phyloP scores from a whole-genome alignment of 2,329 filamentous ascomycete species.

The Cytospora piceae region DNA sequence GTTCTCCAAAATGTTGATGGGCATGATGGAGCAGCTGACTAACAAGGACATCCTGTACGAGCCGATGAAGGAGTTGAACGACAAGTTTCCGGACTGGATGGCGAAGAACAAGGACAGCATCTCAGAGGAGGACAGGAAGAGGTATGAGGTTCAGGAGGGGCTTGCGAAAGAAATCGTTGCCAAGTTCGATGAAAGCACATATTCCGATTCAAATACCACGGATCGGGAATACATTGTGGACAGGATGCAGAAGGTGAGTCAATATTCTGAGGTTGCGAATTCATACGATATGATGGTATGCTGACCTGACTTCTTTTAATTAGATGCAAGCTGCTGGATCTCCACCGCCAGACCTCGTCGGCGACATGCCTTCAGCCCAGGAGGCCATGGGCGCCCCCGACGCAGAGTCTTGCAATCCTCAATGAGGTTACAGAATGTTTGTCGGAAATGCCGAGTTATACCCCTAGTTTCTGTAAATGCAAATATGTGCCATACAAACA shows the following conservation, averaged over 20 bases:
- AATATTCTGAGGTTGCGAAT: background rate
- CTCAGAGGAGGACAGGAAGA: conserved; percentile 71
- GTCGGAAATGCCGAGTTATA: conserved; percentile 17
- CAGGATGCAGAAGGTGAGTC: conserved; percentile 89
- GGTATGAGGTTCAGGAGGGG: conserved; percentile 79
- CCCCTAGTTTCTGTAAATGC: conserved; percentile 32
- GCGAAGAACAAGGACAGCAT: conserved; percentile 71
- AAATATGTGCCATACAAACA: conserved; percentile 23
- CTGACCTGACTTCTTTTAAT: conserved; percentile 30
- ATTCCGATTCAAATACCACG: conserved; percentile 77
- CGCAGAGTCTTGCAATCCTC: conserved; percentile 62
- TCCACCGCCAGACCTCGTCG: conserved; percentile 87
- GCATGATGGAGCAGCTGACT: conserved; percentile 98
- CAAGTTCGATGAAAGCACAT: conserved; percentile 83
- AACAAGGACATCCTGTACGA: conserved; percentile 98
- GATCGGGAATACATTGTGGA: conserved; percentile 95
- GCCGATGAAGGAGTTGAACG: conserved; percentile 95
- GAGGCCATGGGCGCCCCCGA: conserved; percentile 67
- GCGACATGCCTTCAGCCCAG: conserved; percentile 83
- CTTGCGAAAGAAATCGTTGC: conserved; percentile 84
- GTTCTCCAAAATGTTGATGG: conserved; percentile 91
- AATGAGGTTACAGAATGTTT: conserved; percentile 45
- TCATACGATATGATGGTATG: background rate
- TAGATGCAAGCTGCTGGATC: conserved; percentile 97
- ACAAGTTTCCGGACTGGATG: conserved; percentile 92